phyloP scores from a whole-genome alignment of 1,284 basidiomycete species.

The Ustilago lituana region DNA sequence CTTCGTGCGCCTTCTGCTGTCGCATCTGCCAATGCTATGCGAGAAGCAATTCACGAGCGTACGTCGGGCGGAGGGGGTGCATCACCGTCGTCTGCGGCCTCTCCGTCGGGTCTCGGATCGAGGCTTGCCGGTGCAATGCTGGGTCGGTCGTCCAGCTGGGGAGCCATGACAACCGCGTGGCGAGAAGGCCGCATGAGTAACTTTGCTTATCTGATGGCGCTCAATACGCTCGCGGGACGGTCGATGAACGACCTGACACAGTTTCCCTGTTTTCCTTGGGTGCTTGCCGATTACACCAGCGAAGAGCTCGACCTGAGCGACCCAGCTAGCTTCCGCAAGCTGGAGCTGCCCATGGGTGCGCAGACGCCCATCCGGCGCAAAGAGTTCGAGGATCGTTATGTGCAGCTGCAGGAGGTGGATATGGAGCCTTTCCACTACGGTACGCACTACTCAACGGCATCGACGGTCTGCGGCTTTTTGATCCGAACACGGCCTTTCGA shows the following conservation, averaged over 20 bases:
- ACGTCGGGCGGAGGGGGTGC: background rate
- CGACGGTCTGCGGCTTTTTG: constrained; percentile 94
- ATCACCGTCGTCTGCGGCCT: constrained; percentile 8
- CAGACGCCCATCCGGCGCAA: constrained; percentile 75
- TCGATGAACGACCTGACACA: constrained; percentile 79
- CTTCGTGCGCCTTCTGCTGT: constrained; percentile 50
- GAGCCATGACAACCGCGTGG: constrained; percentile 63
- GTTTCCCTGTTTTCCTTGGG: constrained; percentile 93
- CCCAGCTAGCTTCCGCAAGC: constrained; percentile 77
- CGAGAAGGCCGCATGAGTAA: constrained; percentile 61
- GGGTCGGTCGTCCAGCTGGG: constrained; percentile 44
- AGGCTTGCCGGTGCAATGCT: constrained; percentile 55
- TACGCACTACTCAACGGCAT: constrained; percentile 94
- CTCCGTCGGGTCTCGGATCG: constrained; percentile 33
- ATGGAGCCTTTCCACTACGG: constrained; percentile 72
- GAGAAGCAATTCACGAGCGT: constrained; percentile 45
- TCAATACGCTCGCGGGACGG: constrained; percentile 66
- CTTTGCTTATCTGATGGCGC: constrained; percentile 66
- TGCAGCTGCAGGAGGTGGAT: constrained; percentile 78
- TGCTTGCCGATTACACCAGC: constrained; percentile 85
- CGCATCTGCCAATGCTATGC: constrained; percentile 44
- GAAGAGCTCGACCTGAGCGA: constrained; percentile 77
- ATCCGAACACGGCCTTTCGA: constrained; percentile 81
- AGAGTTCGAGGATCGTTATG: constrained; percentile 74
- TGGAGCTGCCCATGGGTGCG: constrained; percentile 91